Percentiles rank a stretch among this genome's conserved stretches.
Evolutionary conservation across 345 rosid species (phyloP).

Genomic region (Eucalyptus pauciflora): DNA sequence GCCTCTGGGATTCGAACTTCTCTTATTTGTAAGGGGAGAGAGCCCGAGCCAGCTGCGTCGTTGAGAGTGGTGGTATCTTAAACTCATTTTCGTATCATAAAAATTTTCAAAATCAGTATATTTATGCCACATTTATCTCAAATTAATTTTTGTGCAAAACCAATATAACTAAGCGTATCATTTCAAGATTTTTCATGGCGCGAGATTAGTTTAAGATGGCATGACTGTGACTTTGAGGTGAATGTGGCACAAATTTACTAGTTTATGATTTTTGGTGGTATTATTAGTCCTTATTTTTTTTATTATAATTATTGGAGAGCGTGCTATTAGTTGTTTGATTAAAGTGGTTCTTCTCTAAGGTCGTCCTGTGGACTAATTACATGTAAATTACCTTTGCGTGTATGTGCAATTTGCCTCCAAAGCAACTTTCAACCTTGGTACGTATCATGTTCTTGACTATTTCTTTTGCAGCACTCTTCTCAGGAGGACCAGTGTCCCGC

Average conservation of each 20-base stretch:
- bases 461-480: neutral
- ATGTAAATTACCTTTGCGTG: neutral
- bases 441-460: neutral
- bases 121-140: neutral
- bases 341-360: neutral
- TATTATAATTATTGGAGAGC: neutral
- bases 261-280: neutral
- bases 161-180: neutral
- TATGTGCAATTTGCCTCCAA: neutral
- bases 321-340: neutral
- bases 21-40: no score
- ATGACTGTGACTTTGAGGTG: neutral
- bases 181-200: rapidly evolving
- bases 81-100: neutral
- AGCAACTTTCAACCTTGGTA: neutral
- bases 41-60: no score
- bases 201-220: rapidly evolving
- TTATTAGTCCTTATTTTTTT: neutral
- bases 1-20: no score
- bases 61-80: neutral
- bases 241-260: rapidly evolving
- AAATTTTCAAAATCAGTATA: rapidly evolving
- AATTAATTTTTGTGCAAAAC: neutral
- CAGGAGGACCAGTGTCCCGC: neutral
- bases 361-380: neutral